phyloP scores from a whole-genome alignment of 164 flowering plant species.

The grape (Vitis vinifera) region DNA sequence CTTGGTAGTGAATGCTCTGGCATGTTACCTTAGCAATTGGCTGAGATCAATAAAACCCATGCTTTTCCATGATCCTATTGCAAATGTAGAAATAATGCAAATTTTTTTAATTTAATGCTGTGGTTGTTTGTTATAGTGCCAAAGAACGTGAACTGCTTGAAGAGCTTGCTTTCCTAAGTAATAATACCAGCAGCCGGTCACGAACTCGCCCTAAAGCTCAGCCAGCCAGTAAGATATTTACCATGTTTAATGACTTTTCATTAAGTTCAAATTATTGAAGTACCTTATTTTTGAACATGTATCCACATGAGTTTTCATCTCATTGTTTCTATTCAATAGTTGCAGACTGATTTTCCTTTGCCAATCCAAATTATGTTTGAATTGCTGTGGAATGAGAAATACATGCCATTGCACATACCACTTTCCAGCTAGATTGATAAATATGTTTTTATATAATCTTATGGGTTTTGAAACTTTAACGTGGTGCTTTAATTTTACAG shows the following conservation, averaged over 20 bases:
- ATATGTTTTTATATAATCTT: background rate
- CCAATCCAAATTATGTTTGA: background rate
- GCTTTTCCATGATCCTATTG: background rate
- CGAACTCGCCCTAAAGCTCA: slow-evolving; percentile 54
- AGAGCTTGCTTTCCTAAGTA: slow-evolving; percentile 63
- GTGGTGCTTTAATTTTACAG: slow-evolving; percentile 37
- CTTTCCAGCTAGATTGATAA: too few species aligned
- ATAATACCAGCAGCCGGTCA: slow-evolving; percentile 36
- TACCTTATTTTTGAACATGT: background rate
- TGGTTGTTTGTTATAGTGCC: slow-evolving; percentile 39
- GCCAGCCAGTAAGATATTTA: slow-evolving; percentile 44
- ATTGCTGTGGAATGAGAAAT: background rate
- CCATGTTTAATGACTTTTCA: background rate
- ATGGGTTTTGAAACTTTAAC: background rate
- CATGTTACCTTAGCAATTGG: too few species aligned
- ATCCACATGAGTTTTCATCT: background rate
- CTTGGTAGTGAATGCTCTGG: too few species aligned
- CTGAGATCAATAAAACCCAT: too few species aligned
- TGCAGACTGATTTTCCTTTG: background rate
- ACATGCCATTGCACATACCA: too few species aligned
- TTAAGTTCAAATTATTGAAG: background rate
- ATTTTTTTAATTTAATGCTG: background rate
- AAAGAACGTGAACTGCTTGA: slow-evolving; percentile 91
- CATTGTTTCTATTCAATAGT: background rate
- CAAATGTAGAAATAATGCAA: background rate